Base-by-base conservation (phyloP, 1,284 basidiomycete genomes). In the Ceratobasidium sp. region DNA sequence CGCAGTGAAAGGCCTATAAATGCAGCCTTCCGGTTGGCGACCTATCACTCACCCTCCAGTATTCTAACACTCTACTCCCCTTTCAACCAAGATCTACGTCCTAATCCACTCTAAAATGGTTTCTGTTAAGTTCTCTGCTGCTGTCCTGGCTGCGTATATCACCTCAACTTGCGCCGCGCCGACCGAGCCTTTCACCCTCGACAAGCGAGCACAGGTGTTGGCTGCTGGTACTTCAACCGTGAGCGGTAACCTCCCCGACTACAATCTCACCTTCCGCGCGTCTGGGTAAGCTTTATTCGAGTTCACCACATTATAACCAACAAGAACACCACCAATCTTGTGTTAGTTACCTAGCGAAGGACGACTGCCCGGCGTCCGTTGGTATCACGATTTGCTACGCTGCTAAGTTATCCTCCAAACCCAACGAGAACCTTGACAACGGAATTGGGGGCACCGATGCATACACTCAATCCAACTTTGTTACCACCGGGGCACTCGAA, bases 371-470 rank as follows among this genome's bases (percentile, higher is more conserved):
- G 7, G 11, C 27, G 7, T 33, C 23, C 30, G 42, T n/a, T 42
- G 46, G 42, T 11, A 67, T 67, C 29, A 36, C 29, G 9, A 67
- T 52, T 8, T 67, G 62, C 42, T 67, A 67, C 19, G 62, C 47
- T 21, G 36, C 46, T 19, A 56, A 41, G 6, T 52, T 67, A n/a
- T 56, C 62, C 29, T 39, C 39, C 53, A 44, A 67, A 19, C 36
- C 52, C 30, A 56, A 19, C 21, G 30, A 67, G 23, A 67, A 67
- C 44, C 27, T 56, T 23, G 62, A 67, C 7, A 7, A 25, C n/a
- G 13, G n/a, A 7, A n/a, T 47, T 27, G 21, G 16, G n/a, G 59
- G 47, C 8, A 47, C 6, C 14, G 27, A 67, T 13, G 30, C 29
- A 2, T 39, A 50, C 23, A 49, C 54, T 14, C 66, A 68, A 21